phyloP scores from a whole-genome alignment of 805 yeast species.

The Starmerella khaoyaiensis region DNA sequence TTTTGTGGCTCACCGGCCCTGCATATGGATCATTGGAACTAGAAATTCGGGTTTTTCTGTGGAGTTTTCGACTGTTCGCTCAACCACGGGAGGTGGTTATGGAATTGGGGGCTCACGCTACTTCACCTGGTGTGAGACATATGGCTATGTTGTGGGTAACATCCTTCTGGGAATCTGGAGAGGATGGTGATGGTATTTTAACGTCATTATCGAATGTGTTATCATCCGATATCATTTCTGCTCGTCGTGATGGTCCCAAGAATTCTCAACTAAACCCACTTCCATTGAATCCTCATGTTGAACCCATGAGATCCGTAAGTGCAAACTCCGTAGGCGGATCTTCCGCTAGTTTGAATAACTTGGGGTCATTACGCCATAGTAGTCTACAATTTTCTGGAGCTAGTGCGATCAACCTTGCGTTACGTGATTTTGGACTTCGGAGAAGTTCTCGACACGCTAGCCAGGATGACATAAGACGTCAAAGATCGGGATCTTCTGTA shows the following conservation, averaged over 20 bases:
- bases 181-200: constrained; percentile 49
- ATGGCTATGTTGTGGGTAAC: constrained; percentile 53
- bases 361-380: too few species aligned
- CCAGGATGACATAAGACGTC: neutral
- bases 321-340: too few species aligned
- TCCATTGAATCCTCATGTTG: constrained; percentile 3
- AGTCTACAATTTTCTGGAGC: constrained; percentile 1
- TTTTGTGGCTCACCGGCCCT: constrained; percentile 23
- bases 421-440: constrained; percentile 13
- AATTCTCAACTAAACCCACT: constrained; percentile 2
- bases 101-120: constrained; percentile 43
- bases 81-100: constrained; percentile 54
- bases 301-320: too few species aligned
- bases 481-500: neutral
- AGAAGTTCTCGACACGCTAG: constrained; percentile 11
- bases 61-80: constrained; percentile 63
- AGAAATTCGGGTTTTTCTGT: constrained; percentile 52
- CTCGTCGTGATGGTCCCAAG: constrained; percentile 5
- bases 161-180: constrained; percentile 70
- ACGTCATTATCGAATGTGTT: constrained; percentile 7
- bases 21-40: constrained; percentile 5
- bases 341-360: too few species aligned
- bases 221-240: neutral
- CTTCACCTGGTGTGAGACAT: constrained; percentile 32
- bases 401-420: constrained; percentile 11